These are phyloP conservation scores for Elsinoe ampelina DNA, from an alignment of 2,329 filamentous ascomycete species.

Conservation along the genomic window DNA sequence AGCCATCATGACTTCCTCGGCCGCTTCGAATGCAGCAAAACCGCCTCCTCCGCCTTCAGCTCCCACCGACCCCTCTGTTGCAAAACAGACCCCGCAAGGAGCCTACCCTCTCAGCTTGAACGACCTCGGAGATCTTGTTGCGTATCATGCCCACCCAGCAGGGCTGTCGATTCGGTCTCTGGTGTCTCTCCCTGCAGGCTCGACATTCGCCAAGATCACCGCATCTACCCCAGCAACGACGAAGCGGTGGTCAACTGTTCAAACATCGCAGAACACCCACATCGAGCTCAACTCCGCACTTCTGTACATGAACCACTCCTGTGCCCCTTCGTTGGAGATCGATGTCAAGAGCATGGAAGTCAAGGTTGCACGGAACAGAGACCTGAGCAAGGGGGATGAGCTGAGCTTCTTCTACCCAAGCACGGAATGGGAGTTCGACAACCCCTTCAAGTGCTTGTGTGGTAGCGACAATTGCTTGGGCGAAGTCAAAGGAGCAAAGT, in stretches of 20 bases:
- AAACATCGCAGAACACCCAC: constrained; percentile 40
- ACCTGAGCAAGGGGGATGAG: constrained; percentile 32
- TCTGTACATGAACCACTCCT: constrained; percentile 50
- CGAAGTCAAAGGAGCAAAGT: constrained; percentile 32
- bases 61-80: constrained; percentile 10
- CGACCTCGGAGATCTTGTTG: constrained; percentile 32
- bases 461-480: constrained; percentile 29
- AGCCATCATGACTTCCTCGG: neutral
- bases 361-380: constrained; percentile 26
- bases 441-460: constrained; percentile 37
- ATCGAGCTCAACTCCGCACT: constrained; percentile 50
- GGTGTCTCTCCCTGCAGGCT: constrained; percentile 40
- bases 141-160: constrained; percentile 29
- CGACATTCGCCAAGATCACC: constrained; percentile 43
- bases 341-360: constrained; percentile 30
- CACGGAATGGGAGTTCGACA: constrained; percentile 42
- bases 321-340: constrained; percentile 44
- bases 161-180: constrained; percentile 40
- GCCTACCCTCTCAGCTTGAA: constrained; percentile 22
- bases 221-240: constrained; percentile 33
- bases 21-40: neutral
- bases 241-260: constrained; percentile 44
- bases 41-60: constrained; percentile 9
- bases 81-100: constrained; percentile 4
- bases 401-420: constrained; percentile 43